Conservation (phyloP, 306 rosid genomes). For the Spatholobus suberectus region DNA sequence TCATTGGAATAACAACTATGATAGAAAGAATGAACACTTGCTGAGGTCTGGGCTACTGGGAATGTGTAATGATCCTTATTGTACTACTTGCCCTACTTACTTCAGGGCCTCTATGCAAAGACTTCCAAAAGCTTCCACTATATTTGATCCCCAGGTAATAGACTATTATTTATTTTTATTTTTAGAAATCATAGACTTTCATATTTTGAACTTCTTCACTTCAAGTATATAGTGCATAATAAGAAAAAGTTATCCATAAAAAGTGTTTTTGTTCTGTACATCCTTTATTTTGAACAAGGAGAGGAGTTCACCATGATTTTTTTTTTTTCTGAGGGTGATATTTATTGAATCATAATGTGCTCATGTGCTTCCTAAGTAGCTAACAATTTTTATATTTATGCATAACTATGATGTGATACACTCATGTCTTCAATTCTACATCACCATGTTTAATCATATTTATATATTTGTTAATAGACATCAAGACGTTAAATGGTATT, state of each 20-base stretch:
- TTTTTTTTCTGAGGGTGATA: no score
- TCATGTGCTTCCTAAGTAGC: background rate
- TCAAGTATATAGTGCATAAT: background rate
- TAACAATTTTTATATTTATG: background rate
- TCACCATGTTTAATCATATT: background rate
- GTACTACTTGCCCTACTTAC: slow-evolving; percentile 78
- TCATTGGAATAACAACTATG: slow-evolving; percentile 49
- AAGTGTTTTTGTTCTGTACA: background rate
- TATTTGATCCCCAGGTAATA: slow-evolving; percentile 67
- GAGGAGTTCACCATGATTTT: no score
- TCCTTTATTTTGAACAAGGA: background rate
- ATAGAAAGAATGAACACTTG: slow-evolving; percentile 66
- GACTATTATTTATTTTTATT: background rate
- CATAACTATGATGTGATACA: background rate
- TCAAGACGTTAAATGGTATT: background rate
- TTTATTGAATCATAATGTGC: slow-evolving; percentile 1
- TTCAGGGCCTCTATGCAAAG: slow-evolving; percentile 53
- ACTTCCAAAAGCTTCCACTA: slow-evolving; percentile 41
- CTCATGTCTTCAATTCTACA: background rate
- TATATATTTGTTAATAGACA: background rate
- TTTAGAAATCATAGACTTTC: background rate
- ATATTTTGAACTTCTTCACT: slow-evolving; percentile 10
- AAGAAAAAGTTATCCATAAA: background rate
- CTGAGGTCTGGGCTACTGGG: slow-evolving; percentile 84
- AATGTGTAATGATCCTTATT: slow-evolving; percentile 88